Base-by-base conservation (phyloP, 768 basidiomycete genomes). In the Nidularia sp. region DNA sequence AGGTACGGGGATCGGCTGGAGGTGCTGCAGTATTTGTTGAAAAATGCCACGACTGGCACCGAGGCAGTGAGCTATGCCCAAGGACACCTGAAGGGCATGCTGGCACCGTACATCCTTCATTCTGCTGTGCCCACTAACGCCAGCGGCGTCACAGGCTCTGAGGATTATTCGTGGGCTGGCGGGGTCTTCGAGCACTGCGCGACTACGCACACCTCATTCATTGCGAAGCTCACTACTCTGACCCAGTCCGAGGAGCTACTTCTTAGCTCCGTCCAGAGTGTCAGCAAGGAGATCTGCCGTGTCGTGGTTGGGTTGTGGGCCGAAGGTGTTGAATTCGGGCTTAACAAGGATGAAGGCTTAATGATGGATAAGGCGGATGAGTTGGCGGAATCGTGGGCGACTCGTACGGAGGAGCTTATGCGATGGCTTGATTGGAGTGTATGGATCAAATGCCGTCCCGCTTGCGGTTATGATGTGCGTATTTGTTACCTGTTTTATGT, bases 361-460 rank as follows among this genome's bases (percentile, higher is more conserved):
- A 39, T 7, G n/a, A 7, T 8, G 7, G 36, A 39, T 39, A 39
- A 39, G 36, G 8, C n/a, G 7, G 36, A 7, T 7, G 36, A 39
- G 7, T 8, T 39, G n/a, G 36, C 36, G 7, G n/a, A 7, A 7
- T 8, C 8, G 36, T 81, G 80, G 80, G 59, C 49, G 6, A 44
- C 35, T 18, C 66, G 71, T 6, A 45, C 77, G 22, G 53, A 65
- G 5, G 53, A 47, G 2, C 56, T 83, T 18, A 77, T 81, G 70
- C 44, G 35, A 0, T 82, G 81, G 80, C 62, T 83, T 0, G 80
- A 76, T 53, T 83, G 81, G 80, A 70, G 63, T 36, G 60, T 70
- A 5, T 83, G 81, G 80, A 57, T 73, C 1, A 75, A 65, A 43
- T 82, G 81, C 48, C 62, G 59, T 2, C 79, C 80, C 29, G 68